phyloP scores from a whole-genome alignment of 257 asterid genomes.

The Paulownia fortunei region DNA sequence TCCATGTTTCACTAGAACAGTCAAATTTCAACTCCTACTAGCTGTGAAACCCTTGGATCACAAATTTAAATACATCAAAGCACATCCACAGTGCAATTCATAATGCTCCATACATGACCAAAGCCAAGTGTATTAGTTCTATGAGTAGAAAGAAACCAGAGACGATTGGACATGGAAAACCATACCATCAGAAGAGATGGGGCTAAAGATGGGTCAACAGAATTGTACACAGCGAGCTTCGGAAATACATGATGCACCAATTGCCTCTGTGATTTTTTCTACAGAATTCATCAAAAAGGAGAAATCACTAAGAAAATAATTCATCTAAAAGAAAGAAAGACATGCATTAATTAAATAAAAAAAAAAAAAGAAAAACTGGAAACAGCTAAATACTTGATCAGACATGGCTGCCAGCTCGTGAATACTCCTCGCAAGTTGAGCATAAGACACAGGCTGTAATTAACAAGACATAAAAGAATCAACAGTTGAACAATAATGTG shows the following conservation, averaged over 20 bases:
- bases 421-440: slow-evolving; percentile 92
- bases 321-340: slow-evolving; percentile 13
- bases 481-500: slow-evolving; percentile 7
- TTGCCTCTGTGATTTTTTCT: slow-evolving; percentile 90
- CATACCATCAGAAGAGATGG: slow-evolving; percentile 91
- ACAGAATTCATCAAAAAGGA: slow-evolving; percentile 37
- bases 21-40: neutral
- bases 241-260: slow-evolving; percentile 84
- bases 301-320: slow-evolving; percentile 11
- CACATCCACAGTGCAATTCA: neutral
- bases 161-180: neutral
- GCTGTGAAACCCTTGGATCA: neutral
- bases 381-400: slow-evolving; percentile 66
- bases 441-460: slow-evolving; percentile 84
- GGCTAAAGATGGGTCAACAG: slow-evolving; percentile 89
- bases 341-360: neutral
- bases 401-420: slow-evolving; percentile 87
- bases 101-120: slow-evolving; percentile 4
- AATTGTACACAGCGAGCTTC: slow-evolving; percentile 88
- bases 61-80: slow-evolving; percentile 19
- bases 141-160: slow-evolving; percentile 15
- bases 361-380: neutral
- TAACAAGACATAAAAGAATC: slow-evolving; percentile 6
- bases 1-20: slow-evolving; percentile 6
- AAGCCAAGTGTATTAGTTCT: neutral